Conservation (phyloP, 352 stramenopile species). For the Phytopythium kandeliae region DNA sequence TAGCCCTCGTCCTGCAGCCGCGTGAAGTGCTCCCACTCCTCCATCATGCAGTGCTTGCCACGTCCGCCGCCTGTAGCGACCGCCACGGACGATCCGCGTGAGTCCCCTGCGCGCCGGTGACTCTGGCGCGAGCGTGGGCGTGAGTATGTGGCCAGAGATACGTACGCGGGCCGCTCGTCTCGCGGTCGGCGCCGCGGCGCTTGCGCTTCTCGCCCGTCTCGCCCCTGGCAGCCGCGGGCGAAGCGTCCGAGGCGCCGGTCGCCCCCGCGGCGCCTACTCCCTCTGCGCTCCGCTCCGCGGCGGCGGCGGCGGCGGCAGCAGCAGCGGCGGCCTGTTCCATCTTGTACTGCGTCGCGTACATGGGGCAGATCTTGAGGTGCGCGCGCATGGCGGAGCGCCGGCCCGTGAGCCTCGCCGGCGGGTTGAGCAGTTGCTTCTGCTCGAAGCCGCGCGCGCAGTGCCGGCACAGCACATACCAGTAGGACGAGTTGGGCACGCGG, state of each 20-base stretch:
- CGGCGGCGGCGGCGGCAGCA: conserved; percentile 1
- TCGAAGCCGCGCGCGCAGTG: conserved; percentile 57
- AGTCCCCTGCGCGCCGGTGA: no score
- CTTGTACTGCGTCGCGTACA: conserved; percentile 65
- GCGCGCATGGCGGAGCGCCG: conserved; percentile 69
- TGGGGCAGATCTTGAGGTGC: conserved; percentile 66
- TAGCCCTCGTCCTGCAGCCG: conserved; percentile 71
- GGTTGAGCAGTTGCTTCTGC: conserved; percentile 61
- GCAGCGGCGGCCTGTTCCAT: conserved; percentile 29
- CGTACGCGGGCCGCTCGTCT: conserved; percentile 28
- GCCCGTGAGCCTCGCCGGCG: conserved; percentile 54
- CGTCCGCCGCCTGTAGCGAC: conserved; percentile 36
- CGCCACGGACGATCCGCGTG: no score
- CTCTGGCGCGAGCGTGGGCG: no score
- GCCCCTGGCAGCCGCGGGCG: conserved; percentile 8
- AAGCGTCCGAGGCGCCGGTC: neutral
- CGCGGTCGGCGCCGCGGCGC: conserved; percentile 24
- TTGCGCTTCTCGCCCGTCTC: conserved; percentile 45
- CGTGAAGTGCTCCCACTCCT: conserved; percentile 77
- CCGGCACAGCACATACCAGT: conserved; percentile 78
- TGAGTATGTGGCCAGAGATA: no score
- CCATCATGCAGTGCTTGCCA: conserved; percentile 79
- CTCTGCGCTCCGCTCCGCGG: neutral
- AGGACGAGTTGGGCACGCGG: conserved; percentile 69
- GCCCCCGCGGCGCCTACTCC: neutral